Conservation (phyloP, 108 stramenopile species). For the Cyclotella atomus region DNA sequence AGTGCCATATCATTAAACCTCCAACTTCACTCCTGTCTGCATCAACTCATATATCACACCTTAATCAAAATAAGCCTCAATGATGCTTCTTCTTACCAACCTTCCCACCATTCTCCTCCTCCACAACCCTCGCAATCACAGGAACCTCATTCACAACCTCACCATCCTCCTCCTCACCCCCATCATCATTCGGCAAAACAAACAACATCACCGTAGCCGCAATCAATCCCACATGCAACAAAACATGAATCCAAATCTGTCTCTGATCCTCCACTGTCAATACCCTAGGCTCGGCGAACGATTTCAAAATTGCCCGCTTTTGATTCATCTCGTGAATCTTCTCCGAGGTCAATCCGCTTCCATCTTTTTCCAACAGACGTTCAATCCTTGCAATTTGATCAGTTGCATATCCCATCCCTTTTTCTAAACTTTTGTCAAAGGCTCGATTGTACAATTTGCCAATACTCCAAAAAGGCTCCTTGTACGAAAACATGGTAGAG, state of each 20-base stretch:
- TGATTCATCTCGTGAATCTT: constrained; percentile 44
- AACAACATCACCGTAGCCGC: constrained; percentile 40
- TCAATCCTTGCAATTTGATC: constrained; percentile 27
- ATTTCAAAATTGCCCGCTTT: constrained; percentile 39
- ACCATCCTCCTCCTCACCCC: constrained; percentile 12
- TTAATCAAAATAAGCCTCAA: neutral
- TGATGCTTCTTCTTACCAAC: constrained; percentile 9
- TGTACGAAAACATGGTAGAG: constrained; percentile 42
- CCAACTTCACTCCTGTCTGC: neutral
- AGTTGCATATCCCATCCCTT: constrained; percentile 33
- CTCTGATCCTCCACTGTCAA: constrained; percentile 27
- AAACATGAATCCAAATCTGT: constrained; percentile 35
- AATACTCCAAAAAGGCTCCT: constrained; percentile 37
- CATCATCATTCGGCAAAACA: constrained; percentile 26
- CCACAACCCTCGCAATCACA: constrained; percentile 36
- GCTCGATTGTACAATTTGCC: constrained; percentile 51
- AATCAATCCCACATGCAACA: constrained; percentile 43
- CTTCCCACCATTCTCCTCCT: constrained; percentile 24
- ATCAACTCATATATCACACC: neutral
- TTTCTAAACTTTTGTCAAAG: constrained; percentile 41
- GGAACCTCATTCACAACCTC: constrained; percentile 22
- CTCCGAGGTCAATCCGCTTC: constrained; percentile 11
- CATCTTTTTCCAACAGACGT: constrained; percentile 21
- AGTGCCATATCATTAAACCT: neutral
- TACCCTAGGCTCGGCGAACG: constrained; percentile 42